phyloP scores from a whole-genome alignment of 192 early-diverging fungal genomes.

The Diversispora eburnea region DNA sequence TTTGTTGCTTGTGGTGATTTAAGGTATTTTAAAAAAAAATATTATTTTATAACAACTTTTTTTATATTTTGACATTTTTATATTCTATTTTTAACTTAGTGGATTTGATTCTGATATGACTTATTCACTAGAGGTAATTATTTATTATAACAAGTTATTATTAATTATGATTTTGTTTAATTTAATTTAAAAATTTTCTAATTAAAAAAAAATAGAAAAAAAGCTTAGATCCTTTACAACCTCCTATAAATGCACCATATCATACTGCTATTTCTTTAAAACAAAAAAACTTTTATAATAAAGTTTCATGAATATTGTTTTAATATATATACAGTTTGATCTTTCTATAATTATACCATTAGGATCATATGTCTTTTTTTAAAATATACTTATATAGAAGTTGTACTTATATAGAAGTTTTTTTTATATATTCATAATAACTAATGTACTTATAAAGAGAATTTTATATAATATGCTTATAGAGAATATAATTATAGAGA shows the following conservation, averaged over 20 bases:
- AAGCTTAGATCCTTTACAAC: constrained; percentile 69
- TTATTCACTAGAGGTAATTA: constrained; percentile 60
- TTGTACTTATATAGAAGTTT: no score
- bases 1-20: constrained; percentile 92
- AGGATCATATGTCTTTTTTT: no score
- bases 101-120: constrained; percentile 89
- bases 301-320: constrained; percentile 24
- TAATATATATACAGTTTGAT: no score
- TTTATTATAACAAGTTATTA: constrained; percentile 21
- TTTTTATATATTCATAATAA: no score
- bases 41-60: constrained; percentile 14
- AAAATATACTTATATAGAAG: no score
- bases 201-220: constrained; percentile 33
- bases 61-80: background rate
- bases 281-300: constrained; percentile 71
- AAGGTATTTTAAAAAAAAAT: constrained; percentile 38
- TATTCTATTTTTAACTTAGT: constrained; percentile 31
- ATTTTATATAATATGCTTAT: no score
- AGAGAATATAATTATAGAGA: no score
- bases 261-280: constrained; percentile 74
- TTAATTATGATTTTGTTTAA: constrained; percentile 9
- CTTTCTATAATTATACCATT: no score
- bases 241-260: constrained; percentile 88
- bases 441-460: no score
- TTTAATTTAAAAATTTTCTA: background rate